Evolutionary conservation across 2,329 filamentous ascomycete genomes (phyloP).

Genomic region (Helminthosporium solani): DNA sequence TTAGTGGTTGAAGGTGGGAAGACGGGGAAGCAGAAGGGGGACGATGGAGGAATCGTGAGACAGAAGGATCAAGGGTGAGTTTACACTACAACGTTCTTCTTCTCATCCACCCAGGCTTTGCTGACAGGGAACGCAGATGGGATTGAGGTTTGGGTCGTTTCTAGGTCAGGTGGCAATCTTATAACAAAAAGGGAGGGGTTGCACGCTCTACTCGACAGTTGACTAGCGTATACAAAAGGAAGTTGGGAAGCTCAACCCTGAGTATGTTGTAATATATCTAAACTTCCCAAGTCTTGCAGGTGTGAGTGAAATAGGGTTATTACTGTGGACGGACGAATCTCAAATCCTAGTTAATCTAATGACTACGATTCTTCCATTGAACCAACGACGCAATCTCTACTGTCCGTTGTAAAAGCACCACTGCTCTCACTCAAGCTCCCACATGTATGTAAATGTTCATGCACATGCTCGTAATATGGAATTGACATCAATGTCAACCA

Average conservation of each 20-base stretch:
- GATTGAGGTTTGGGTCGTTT: conserved; percentile 3
- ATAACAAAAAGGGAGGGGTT: no score
- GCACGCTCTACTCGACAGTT: no score
- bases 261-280: not conserved
- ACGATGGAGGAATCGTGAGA: conserved; percentile 66
- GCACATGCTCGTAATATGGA: not conserved
- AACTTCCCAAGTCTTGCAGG: not conserved
- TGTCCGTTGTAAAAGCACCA: no score
- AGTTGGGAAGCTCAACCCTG: no score
- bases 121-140: conserved; percentile 4
- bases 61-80: conserved; percentile 78
- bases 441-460: not conserved
- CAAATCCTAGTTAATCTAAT: no score
- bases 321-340: not conserved
- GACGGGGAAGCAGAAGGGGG: conserved; percentile 70
- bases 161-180: no score
- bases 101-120: not conserved
- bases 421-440: no score
- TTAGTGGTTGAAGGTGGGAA: conserved; percentile 90
- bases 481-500: no score
- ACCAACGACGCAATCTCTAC: no score
- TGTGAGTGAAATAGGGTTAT: not conserved
- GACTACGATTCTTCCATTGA: no score
- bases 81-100: not conserved
- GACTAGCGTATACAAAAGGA: no score